A percentile compares a stretch with the other conserved stretches of the same genome.
Evolutionary conservation across 331 rosid genomes (phyloP).

Genomic region (Malus hybrid): DNA sequence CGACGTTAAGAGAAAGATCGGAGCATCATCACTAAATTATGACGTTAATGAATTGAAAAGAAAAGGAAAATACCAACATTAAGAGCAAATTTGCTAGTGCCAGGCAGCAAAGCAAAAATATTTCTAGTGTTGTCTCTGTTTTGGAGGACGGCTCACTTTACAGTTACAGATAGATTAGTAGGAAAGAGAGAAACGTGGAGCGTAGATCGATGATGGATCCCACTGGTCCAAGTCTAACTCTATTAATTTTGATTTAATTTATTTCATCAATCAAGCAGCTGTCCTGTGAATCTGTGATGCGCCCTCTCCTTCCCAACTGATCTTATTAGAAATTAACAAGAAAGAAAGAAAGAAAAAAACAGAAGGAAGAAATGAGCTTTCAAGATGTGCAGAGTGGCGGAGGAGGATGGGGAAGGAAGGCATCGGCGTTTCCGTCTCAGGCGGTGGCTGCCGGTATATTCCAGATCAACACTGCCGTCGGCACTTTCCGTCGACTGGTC

Average conservation of each 20-base stretch:
- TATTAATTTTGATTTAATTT: background rate
- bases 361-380: slow-evolving; percentile 45
- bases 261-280: background rate
- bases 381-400: slow-evolving; percentile 46
- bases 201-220: background rate
- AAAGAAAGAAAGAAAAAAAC: background rate
- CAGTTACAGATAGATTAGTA: background rate
- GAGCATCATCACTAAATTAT: too few species aligned
- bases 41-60: too few species aligned
- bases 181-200: background rate
- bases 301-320: background rate
- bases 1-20: too few species aligned
- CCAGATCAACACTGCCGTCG: slow-evolving; percentile 76
- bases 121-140: too few species aligned
- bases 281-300: background rate
- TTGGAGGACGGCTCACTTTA: background rate
- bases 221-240: background rate
- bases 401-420: slow-evolving; percentile 9
- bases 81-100: too few species aligned
- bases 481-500: slow-evolving; percentile 66
- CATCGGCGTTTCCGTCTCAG: slow-evolving; percentile 36
- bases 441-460: slow-evolving; percentile 66
- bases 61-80: too few species aligned
- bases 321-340: background rate
- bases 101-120: too few species aligned